Evolutionary conservation across 768 basidiomycete species (phyloP).

Genomic region (Russula abietina): DNA sequence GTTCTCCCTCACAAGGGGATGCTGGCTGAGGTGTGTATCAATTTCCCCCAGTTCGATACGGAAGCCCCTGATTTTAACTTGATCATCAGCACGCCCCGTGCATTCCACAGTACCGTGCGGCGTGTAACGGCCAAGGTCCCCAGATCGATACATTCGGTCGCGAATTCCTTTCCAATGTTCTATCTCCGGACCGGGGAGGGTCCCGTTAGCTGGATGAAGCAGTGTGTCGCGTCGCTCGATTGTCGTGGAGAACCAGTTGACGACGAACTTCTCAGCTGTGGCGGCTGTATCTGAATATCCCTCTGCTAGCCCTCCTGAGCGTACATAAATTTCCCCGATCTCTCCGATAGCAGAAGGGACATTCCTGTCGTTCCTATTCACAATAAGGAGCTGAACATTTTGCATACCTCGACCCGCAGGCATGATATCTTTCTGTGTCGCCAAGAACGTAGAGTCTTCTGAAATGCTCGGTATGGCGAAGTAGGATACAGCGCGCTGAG

Average conservation of each 20-base stretch:
- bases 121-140: constrained; percentile 91
- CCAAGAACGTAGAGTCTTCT: constrained; percentile 82
- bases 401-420: constrained; percentile 97
- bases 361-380: constrained; percentile 81
- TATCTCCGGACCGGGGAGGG: constrained; percentile 62
- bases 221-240: constrained; percentile 65
- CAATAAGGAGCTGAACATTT: constrained; percentile 93
- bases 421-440: constrained; percentile 95
- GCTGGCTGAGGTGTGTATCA: constrained; percentile 90
- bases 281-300: constrained; percentile 85
- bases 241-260: constrained; percentile 77
- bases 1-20: constrained; percentile 93
- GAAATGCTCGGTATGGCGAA: constrained; percentile 84
- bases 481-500: constrained; percentile 97
- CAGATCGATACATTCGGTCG: constrained; percentile 96
- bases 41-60: constrained; percentile 97
- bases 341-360: constrained; percentile 91
- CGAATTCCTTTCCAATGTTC: constrained; percentile 90
- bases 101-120: constrained; percentile 94
- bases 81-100: constrained; percentile 94
- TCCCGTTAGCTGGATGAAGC: constrained; percentile 45
- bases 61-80: constrained; percentile 99
- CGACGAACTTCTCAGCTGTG: constrained; percentile 85
- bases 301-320: constrained; percentile 92
- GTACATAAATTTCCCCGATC: constrained; percentile 97